Evolutionary conservation across 371 early-diverging fungal species (phyloP).

Genomic region (Choanephora cucurbitarum): DNA sequence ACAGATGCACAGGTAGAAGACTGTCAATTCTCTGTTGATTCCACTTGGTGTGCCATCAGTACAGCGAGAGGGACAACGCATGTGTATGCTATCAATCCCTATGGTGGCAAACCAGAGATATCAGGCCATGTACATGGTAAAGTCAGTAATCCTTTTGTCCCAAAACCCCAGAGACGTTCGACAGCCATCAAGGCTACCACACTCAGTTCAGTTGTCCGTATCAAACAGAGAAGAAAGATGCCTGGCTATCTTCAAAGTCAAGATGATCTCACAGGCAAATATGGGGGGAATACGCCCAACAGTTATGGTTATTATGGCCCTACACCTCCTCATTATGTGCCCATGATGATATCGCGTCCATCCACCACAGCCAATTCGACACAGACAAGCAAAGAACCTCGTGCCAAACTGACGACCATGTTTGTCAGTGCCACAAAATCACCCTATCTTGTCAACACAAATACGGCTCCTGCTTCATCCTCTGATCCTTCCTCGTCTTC

Average conservation of each 20-base stretch:
- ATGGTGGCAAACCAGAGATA: constrained; percentile 69
- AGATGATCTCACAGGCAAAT: constrained; percentile 15
- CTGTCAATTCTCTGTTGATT: constrained; percentile 71
- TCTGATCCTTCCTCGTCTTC: constrained; percentile 9
- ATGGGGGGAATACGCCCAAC: neutral
- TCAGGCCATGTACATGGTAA: constrained; percentile 56
- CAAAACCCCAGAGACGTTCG: constrained; percentile 26
- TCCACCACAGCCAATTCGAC: neutral
- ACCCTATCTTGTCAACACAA: constrained; percentile 32
- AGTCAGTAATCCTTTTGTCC: constrained; percentile 35
- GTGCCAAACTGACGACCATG: constrained; percentile 37
- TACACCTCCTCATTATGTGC: constrained; percentile 16
- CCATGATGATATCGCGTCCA: constrained; percentile 7
- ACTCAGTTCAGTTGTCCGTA: constrained; percentile 48
- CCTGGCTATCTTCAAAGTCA: constrained; percentile 18
- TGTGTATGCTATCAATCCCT: constrained; percentile 71
- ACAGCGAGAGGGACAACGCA: constrained; percentile 83
- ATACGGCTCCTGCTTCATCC: neutral
- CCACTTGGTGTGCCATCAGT: constrained; percentile 77
- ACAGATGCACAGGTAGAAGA: constrained; percentile 78
- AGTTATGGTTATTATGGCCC: constrained; percentile 15
- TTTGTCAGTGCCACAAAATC: constrained; percentile 38
- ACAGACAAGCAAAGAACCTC: constrained; percentile 14
- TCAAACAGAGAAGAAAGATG: constrained; percentile 57
- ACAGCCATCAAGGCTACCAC: constrained; percentile 24